Evolutionary conservation across 2,329 filamentous ascomycete genomes (phyloP), one percentile per base, ranked within the genome.

Genomic region (Tricladium varicosporioides): DNA sequence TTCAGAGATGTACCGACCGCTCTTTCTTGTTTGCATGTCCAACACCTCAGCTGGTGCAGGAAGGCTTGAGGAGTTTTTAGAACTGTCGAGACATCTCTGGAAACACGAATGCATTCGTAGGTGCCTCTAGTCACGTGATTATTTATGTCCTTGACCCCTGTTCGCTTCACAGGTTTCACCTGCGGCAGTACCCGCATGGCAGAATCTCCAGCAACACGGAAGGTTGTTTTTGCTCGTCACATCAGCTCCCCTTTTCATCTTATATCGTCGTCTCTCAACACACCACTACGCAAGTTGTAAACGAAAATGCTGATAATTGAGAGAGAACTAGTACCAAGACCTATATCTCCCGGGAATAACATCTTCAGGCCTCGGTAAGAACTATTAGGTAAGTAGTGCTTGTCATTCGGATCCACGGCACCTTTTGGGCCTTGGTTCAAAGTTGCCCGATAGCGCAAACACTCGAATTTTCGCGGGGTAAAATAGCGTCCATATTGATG

Each of bases 351-450:
- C 36, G 36, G 36, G 36, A 40, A 40, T 40, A 40, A 40, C 36
- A 31, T 10, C 4, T 31, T n/a, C n/a, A 14, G 19, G 32, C 5
- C 18, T 10, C 36, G 36, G 10, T 40, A 40, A 22, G 31, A 31
- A n/a, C 22, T 13, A 48, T 48, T 48, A 48, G 46, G 46, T 48
- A 48, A 48, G 18, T 31, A 14, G 15, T 32, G 14, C 46, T 22
- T n/a, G 27, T 48, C 46, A n/a, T 5, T 53, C 54, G 54, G 54
- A 48, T 47, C 43, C 18, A 32, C 54, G 54, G 54, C 54, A 56
- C 36, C 36, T 13, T 11, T 40, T 40, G 36, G 36, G 10, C n/a
- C 36, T 27, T 27, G 22, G 22, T 27, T 7, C 42, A 10, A 48
- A 40, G 48, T 31, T 54, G 45, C 51, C 51, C 51, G 51, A 54